phyloP scores from a whole-genome alignment of 1,284 basidiomycete genomes.

The Tilletia horrida region DNA sequence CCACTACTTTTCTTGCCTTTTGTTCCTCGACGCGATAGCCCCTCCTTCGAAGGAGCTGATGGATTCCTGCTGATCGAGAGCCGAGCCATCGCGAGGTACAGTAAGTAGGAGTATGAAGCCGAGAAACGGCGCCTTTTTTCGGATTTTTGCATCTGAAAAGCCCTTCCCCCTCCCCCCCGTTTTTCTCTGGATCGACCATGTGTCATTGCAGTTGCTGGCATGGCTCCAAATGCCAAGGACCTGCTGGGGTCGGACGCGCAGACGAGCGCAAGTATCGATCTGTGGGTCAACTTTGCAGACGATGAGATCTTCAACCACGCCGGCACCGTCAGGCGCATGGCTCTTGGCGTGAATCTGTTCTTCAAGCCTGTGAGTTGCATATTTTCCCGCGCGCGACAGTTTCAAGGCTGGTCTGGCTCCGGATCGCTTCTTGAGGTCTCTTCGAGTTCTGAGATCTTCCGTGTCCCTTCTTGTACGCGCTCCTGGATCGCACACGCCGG shows the following conservation, averaged over 20 bases:
- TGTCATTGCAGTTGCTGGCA: slow-evolving; percentile 64
- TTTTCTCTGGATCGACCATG: slow-evolving; percentile 17
- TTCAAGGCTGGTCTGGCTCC: not conserved
- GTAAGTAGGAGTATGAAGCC: slow-evolving; percentile 63
- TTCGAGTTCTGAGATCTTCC: not conserved
- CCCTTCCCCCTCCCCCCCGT: slow-evolving; percentile 3
- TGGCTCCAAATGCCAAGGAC: slow-evolving; percentile 65
- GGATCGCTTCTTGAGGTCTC: not conserved
- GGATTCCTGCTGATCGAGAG: slow-evolving; percentile 78
- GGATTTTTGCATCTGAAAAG: not conserved
- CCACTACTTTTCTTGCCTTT: not conserved
- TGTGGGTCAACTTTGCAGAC: slow-evolving; percentile 68
- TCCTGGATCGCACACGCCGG: too few relatives aligned
- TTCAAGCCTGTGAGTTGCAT: slow-evolving; percentile 53
- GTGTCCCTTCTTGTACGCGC: not conserved
- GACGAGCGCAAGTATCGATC: slow-evolving; percentile 64
- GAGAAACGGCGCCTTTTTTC: not conserved
- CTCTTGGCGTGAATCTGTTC: slow-evolving; percentile 45
- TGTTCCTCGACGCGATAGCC: slow-evolving; percentile 58
- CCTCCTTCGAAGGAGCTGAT: slow-evolving; percentile 72
- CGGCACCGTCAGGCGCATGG: slow-evolving; percentile 36
- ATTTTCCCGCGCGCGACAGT: not conserved
- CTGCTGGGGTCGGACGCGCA: slow-evolving; percentile 64
- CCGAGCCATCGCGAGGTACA: slow-evolving; percentile 76
- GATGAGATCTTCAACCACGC: slow-evolving; percentile 58